phyloP scores from a whole-genome alignment of 2,329 filamentous ascomycete genomes.

The Beauveria rudraprayagi region DNA sequence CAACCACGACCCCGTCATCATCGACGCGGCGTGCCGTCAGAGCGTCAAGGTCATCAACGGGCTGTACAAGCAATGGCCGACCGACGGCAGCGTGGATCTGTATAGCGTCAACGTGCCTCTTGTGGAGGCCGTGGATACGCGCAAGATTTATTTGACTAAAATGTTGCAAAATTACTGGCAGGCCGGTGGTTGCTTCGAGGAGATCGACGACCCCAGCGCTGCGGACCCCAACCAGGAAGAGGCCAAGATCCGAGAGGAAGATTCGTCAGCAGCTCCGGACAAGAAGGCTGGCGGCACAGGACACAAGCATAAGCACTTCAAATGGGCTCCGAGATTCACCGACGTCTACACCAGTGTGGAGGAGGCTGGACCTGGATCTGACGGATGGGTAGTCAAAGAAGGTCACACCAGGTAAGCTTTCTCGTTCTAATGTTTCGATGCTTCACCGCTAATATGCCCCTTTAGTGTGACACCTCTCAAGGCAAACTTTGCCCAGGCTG shows the following conservation, averaged over 20 bases:
- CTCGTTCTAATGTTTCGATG: not conserved
- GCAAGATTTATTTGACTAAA: slow-evolving; percentile 71
- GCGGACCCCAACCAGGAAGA: slow-evolving; percentile 62
- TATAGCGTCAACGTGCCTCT: slow-evolving; percentile 89
- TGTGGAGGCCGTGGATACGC: slow-evolving; percentile 61
- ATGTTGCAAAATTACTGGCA: slow-evolving; percentile 91
- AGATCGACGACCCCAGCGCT: slow-evolving; percentile 54
- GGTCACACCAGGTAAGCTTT: slow-evolving; percentile 68
- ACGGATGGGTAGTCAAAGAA: slow-evolving; percentile 87
- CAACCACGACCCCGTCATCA: slow-evolving; percentile 75
- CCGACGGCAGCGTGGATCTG: slow-evolving; percentile 62
- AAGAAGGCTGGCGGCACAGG: slow-evolving; percentile 32
- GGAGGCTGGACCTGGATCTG: slow-evolving; percentile 68
- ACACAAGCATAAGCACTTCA: slow-evolving; percentile 80
- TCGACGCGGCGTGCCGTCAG: slow-evolving; percentile 66
- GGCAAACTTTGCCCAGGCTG: slow-evolving; percentile 82
- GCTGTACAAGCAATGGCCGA: slow-evolving; percentile 65
- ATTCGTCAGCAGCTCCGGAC: slow-evolving; percentile 26
- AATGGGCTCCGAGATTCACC: slow-evolving; percentile 81
- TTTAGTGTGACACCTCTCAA: slow-evolving; percentile 77
- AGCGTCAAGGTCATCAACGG: slow-evolving; percentile 72
- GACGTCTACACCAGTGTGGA: slow-evolving; percentile 88
- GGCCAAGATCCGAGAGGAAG: slow-evolving; percentile 60
- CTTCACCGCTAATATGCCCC: not conserved
- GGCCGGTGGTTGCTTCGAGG: slow-evolving; percentile 77